These are phyloP conservation scores for Quercus ilex DNA, from an alignment of 306 rosid species.

Conservation along the genomic window DNA sequence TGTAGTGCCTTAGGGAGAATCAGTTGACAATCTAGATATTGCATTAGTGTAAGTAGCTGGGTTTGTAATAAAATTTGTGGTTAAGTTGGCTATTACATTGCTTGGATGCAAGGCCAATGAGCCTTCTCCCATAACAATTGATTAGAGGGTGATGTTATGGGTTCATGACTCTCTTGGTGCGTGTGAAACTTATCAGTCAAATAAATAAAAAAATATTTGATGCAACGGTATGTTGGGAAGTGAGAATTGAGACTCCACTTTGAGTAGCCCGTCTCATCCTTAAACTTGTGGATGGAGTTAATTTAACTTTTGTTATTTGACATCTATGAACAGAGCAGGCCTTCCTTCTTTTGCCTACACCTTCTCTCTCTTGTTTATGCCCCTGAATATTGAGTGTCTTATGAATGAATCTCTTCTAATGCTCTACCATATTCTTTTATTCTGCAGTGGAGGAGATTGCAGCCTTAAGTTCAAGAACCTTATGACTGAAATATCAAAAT, in stretches of 20 bases:
- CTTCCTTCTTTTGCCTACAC: background rate
- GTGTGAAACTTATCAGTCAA: too few species aligned
- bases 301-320: background rate
- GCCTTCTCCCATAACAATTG: too few species aligned
- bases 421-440: slow-evolving; percentile 4
- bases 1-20: background rate
- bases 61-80: background rate
- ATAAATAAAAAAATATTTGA: too few species aligned
- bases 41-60: background rate
- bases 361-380: background rate
- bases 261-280: background rate
- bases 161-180: too few species aligned
- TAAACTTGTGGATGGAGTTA: background rate
- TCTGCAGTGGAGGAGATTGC: slow-evolving; percentile 96
- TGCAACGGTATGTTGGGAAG: background rate
- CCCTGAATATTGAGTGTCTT: background rate
- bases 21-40: background rate
- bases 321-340: background rate
- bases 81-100: background rate
- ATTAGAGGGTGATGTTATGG: too few species aligned
- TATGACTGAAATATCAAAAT: slow-evolving; percentile 77
- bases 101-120: background rate
- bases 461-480: slow-evolving; percentile 90
- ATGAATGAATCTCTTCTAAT: background rate
- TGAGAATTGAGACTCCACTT: background rate